These are phyloP conservation scores for Drechmeria coniospora DNA, from an alignment of 2,329 filamentous ascomycete species.

Conservation along the genomic window DNA sequence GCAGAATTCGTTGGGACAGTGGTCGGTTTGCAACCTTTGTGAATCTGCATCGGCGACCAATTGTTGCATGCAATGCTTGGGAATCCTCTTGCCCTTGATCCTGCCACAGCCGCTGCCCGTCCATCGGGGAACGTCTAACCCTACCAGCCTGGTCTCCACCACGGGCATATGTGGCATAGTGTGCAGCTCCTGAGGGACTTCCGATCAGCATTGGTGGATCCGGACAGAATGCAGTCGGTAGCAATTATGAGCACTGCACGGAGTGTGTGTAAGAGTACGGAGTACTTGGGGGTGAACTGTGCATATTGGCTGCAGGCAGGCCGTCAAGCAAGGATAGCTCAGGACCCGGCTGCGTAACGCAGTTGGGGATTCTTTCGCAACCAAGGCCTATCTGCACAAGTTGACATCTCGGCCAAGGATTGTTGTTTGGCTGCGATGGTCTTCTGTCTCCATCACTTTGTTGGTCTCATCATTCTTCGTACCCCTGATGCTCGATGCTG, in stretches of 20 bases:
- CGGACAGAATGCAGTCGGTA: constrained; percentile 4
- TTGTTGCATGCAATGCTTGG: too few species aligned
- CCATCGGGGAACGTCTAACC: constrained; percentile 1
- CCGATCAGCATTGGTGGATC: constrained; percentile 6
- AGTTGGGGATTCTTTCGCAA: constrained; percentile 1
- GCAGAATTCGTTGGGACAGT: too few species aligned
- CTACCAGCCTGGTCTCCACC: constrained; percentile 6
- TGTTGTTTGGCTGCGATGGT: too few species aligned
- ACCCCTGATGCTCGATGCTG: too few species aligned
- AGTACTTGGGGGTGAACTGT: constrained; percentile 4
- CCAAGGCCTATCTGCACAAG: background rate
- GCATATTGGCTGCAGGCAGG: constrained; percentile 6
- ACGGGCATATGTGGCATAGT: constrained; percentile 6
- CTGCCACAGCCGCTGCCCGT: constrained; percentile 1
- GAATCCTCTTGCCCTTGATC: background rate
- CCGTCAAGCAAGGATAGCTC: constrained; percentile 6
- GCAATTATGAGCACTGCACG: too few species aligned
- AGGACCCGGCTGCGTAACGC: constrained; percentile 6
- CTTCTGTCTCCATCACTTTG: too few species aligned
- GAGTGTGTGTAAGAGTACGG: too few species aligned
- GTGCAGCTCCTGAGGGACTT: constrained; percentile 6
- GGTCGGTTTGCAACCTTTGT: too few species aligned
- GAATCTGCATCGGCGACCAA: constrained; percentile 1
- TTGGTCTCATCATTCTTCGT: too few species aligned
- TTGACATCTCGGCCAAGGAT: background rate